Evolutionary conservation across 2,329 filamentous ascomycete genomes (phyloP).

Genomic region (Amylocarpus encephaloides): DNA sequence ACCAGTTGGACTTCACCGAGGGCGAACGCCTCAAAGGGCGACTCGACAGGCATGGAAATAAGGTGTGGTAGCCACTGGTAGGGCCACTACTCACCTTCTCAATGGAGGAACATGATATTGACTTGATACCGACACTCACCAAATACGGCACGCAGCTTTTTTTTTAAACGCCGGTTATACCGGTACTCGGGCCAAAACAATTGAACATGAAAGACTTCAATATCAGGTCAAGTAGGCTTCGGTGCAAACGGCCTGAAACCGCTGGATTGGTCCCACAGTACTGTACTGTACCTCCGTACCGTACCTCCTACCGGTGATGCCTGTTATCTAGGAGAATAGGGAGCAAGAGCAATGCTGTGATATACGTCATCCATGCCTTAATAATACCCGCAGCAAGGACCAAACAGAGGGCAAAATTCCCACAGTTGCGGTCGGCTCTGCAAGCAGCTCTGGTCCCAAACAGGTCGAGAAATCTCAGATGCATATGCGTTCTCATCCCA

Average conservation of each 20-base stretch:
- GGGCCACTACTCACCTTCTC: slow-evolving; percentile 14
- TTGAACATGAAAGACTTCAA: too few relatives aligned
- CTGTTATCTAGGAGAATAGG: not conserved
- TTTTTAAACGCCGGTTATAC: too few relatives aligned
- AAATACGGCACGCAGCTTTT: too few relatives aligned
- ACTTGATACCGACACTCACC: not conserved
- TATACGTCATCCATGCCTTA: slow-evolving; percentile 16
- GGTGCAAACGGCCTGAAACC: too few relatives aligned
- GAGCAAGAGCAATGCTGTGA: slow-evolving; percentile 4
- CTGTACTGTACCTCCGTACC: not conserved
- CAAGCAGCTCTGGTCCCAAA: not conserved
- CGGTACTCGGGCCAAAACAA: too few relatives aligned
- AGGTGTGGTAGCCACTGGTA: too few relatives aligned
- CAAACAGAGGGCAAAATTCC: slow-evolving; percentile 12
- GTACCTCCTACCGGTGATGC: too few relatives aligned
- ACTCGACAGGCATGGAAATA: too few relatives aligned
- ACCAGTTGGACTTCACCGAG: not conserved
- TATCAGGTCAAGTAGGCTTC: too few relatives aligned
- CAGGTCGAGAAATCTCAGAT: slow-evolving; percentile 4
- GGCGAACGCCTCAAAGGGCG: not conserved
- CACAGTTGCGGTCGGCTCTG: too few relatives aligned
- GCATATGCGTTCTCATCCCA: slow-evolving; percentile 7
- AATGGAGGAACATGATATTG: slow-evolving; percentile 13
- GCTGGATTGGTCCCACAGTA: not conserved
- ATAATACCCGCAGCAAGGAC: slow-evolving; percentile 12